Evolutionary conservation across 2,329 filamentous ascomycete genomes (phyloP), one percentile per base, ranked within the genome.

Genomic region (Colletotrichum tropicale): DNA sequence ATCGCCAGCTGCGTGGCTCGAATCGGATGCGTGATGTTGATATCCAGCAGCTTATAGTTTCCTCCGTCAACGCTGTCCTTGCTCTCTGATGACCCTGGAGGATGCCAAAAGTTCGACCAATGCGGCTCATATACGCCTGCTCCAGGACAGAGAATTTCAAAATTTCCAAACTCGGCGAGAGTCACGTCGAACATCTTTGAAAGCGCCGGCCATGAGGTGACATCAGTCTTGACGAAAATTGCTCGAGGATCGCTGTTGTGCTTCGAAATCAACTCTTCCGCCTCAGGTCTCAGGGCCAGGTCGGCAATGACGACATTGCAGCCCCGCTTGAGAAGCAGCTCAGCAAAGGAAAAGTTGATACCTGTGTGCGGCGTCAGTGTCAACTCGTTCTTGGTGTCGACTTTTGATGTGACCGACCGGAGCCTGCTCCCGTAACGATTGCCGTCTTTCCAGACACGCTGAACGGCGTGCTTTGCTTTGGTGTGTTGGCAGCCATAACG

Each of bases 261-360:
- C 5, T 77, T 58, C 4, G 73, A 55, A 6, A 87, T 55, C 9
- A 89, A 75, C 2, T 71, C 77, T 48, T 86, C 65, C 3, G 88
- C 86, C 74, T 88, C 86, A 0, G 86, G 85, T 0, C 87, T 83
- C 0, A 89, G 81, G 0, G 81, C 75, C 0, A 89, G 76, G 77
- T 89, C 88, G 52, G 85, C 88, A 7, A 89, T 78, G 6, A 88
- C 78, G 18, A 89, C 87, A 67, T 87, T 88, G 80, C 87, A 88
- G 48, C 81, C 81, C 28, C 81, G 81, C 9, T 78, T 78, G 1
- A 89, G 81, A 3, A 89, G 83, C 0, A 88, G 81, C 24, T 83
- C 78, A 6, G 87, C 86, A 58, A 89, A 89, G 5, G 80, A 81
- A 12, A 89, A 80, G 72, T 86, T 87, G 74, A 88, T 88, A 8